phyloP scores from a whole-genome alignment of 352 stramenopile species.

The Sclerospora graminicola region DNA sequence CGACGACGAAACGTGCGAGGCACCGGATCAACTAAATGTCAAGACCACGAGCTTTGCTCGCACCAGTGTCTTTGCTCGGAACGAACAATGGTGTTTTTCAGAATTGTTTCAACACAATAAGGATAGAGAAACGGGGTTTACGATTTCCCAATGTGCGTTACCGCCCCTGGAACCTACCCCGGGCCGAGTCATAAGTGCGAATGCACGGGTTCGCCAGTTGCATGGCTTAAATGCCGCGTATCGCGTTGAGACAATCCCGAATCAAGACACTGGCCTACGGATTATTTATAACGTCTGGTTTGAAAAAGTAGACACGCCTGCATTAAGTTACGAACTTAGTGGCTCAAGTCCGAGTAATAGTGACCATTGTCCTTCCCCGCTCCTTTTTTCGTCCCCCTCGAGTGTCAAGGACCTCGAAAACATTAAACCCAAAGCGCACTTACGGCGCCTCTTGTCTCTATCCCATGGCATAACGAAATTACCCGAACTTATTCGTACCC shows the following conservation, averaged over 20 bases:
- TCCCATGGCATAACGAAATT: slow-evolving; percentile 15
- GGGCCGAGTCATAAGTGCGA: slow-evolving; percentile 9
- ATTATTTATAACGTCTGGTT: slow-evolving; percentile 34
- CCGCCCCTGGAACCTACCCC: slow-evolving; percentile 8
- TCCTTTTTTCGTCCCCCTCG: slow-evolving; percentile 1
- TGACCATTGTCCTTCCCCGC: slow-evolving; percentile 3
- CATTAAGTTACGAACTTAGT: slow-evolving; percentile 1
- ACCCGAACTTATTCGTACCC: slow-evolving; percentile 11
- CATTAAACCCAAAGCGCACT: slow-evolving; percentile 8
- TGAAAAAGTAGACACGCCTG: slow-evolving; percentile 3
- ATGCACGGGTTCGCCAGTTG: slow-evolving; percentile 25
- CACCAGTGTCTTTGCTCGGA: slow-evolving; percentile 16
- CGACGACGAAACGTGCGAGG: background rate
- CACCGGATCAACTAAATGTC: slow-evolving; percentile 17
- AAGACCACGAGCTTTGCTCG: slow-evolving; percentile 29
- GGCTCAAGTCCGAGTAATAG: slow-evolving; percentile 10
- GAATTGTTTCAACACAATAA: slow-evolving; percentile 22
- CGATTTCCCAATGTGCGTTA: slow-evolving; percentile 22
- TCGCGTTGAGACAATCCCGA: slow-evolving; percentile 24
- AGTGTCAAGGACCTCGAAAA: background rate
- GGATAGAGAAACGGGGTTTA: slow-evolving; percentile 21
- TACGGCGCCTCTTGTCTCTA: slow-evolving; percentile 11
- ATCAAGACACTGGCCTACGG: slow-evolving; percentile 15
- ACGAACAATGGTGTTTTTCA: slow-evolving; percentile 30
- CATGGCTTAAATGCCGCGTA: slow-evolving; percentile 26